Conservation (phyloP, 306 rosid genomes). For the Trifolium subterraneum region DNA sequence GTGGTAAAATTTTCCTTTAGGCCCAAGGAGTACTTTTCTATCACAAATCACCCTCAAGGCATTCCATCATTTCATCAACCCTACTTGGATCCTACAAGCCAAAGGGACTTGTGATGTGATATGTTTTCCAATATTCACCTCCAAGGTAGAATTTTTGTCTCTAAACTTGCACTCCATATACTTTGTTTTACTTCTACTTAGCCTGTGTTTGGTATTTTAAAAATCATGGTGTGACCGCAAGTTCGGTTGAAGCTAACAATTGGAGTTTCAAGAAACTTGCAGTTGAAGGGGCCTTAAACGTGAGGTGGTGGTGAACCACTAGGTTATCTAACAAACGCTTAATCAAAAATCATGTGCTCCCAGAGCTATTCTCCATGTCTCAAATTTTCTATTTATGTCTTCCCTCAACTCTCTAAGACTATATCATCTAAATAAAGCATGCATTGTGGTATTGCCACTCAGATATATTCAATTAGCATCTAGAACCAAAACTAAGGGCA, state of each 20-base stretch:
- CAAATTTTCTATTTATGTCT: neutral
- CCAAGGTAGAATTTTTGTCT: slow-evolving; percentile 1
- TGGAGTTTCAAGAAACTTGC: neutral
- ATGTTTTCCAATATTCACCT: neutral
- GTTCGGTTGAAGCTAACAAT: neutral
- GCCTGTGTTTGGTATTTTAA: neutral
- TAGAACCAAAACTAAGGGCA: neutral
- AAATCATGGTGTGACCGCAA: neutral
- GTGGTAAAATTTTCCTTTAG: neutral
- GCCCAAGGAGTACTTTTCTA: slow-evolving; percentile 1
- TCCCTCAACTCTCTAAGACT: slow-evolving; percentile 9
- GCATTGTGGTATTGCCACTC: neutral
- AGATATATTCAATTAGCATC: slow-evolving; percentile 16
- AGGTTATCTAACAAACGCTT: neutral
- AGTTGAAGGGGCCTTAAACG: neutral
- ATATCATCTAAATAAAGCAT: neutral
- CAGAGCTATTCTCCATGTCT: neutral
- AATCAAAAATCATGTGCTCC: neutral
- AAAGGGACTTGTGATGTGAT: neutral
- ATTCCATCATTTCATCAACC: slow-evolving; percentile 1
- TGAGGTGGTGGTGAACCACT: neutral
- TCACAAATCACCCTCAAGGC: neutral
- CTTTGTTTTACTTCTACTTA: slow-evolving; percentile 3
- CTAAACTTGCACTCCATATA: slow-evolving; percentile 1
- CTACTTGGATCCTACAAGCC: slow-evolving; percentile 5